phyloP scores from a whole-genome alignment of 257 asterid genomes.

The Gentiana dahurica region DNA sequence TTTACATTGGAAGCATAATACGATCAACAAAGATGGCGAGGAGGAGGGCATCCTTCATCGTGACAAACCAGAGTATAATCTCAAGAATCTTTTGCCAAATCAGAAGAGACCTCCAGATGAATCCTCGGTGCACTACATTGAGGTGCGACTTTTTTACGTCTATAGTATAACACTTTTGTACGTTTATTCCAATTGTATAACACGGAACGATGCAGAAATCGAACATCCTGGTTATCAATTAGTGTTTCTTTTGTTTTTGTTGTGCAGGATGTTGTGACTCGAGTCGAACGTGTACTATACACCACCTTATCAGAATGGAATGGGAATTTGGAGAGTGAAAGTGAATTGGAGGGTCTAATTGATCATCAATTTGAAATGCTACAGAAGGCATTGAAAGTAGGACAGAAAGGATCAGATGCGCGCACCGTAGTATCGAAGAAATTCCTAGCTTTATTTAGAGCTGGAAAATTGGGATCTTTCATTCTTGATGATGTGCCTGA shows the following conservation, averaged over 20 bases:
- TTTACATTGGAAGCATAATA: slow-evolving; percentile 56
- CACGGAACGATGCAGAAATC: no score
- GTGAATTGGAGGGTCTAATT: slow-evolving; percentile 60
- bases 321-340: slow-evolving; percentile 66
- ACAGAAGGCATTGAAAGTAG: slow-evolving; percentile 58
- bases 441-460: slow-evolving; percentile 66
- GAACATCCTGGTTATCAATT: no score
- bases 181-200: no score
- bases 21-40: slow-evolving; percentile 22
- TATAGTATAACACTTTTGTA: no score
- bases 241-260: background rate
- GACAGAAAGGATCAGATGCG: slow-evolving; percentile 63
- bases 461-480: slow-evolving; percentile 77
- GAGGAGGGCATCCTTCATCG: slow-evolving; percentile 17
- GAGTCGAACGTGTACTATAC: slow-evolving; percentile 53
- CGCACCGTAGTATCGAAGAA: slow-evolving; percentile 60
- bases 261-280: slow-evolving; percentile 54
- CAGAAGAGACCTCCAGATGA: slow-evolving; percentile 31
- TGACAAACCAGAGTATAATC: slow-evolving; percentile 41
- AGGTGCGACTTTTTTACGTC: slow-evolving; percentile 26
- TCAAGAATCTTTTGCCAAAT: slow-evolving; percentile 49
- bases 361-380: slow-evolving; percentile 71
- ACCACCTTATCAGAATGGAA: slow-evolving; percentile 41
- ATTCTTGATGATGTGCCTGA: slow-evolving; percentile 78
- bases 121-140: slow-evolving; percentile 51